Evolutionary conservation across 129 eudicot genomes (phyloP), one percentile per base, ranked within the genome.

Genomic region (Rutidosis leptorrhynchoides): DNA sequence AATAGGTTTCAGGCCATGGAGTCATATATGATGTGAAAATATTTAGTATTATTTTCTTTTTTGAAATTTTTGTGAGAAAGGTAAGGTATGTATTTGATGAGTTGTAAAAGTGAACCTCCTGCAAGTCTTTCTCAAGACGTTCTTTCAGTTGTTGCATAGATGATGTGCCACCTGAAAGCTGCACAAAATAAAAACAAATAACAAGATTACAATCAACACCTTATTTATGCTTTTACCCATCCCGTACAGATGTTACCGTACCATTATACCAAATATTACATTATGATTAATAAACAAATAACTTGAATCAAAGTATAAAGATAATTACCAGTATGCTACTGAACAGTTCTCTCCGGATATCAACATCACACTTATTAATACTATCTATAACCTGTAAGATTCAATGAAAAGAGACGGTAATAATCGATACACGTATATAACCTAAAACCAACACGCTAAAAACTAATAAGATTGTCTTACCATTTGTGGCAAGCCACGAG

Each of bases 111-210:
- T n/a, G 28, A 68, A 93, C 98, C 95, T 93, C 98, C 49, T 88
- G 81, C 76, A 93, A 76, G 77, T 93, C 98, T 79, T 93, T 93
- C 87, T 93, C 98, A 65, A 93, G 92, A 49, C 98, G 98, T 74
- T 93, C 98, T 79, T 93, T 93, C 70, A 93, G 70, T 37, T 93
- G 98, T 61, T 93, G 98, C 96, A 93, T 93, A 37, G 98, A 88
- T 59, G 98, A 83, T 57, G 98, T 88, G 22, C 98, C 98, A 46
- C 98, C 98, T 74, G 95, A 79, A 82, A 93, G 96, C 96, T 93
- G 83, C 32, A 78, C 15, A 61, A 69, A 60, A 22, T 14, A 25
- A 20, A 33, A 62, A 17, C 32, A 27, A 17, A 29, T 42, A 25
- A 33, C 17, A 19, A 43, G 14, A 58, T 58, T 10, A 29, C 46